These are phyloP conservation scores for Selaginella tamariscina DNA, from an alignment of 75 land plant genomes.

Conservation along the genomic window DNA sequence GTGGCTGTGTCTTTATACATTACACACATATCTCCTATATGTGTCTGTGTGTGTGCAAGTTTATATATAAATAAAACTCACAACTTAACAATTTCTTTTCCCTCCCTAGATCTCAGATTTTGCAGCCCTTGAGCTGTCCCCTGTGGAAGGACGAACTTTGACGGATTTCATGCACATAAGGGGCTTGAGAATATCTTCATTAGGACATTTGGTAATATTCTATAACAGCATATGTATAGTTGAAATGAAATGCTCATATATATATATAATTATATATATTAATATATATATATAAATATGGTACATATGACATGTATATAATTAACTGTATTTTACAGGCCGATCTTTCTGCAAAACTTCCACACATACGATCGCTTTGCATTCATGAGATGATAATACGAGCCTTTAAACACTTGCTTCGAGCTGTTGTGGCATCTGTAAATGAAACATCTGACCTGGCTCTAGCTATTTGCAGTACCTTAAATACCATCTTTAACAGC, in stretches of 20 bases:
- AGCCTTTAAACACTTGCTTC: conserved; percentile 7
- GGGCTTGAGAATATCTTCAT: neutral
- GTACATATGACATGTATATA: neutral
- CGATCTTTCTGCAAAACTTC: conserved; percentile 4
- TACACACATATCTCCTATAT: neutral
- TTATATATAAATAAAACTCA: neutral
- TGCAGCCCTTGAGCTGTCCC: conserved; percentile 8
- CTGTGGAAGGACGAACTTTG: conserved; percentile 8
- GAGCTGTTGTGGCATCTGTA: conserved; percentile 4
- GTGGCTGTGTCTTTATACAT: neutral
- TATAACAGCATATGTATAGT: neutral
- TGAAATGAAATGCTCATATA: neutral
- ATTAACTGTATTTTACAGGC: neutral
- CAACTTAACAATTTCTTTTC: neutral
- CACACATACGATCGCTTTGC: conserved; percentile 2
- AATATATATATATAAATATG: neutral
- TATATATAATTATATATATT: neutral
- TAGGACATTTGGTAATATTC: neutral
- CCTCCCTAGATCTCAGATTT: conserved; percentile 2
- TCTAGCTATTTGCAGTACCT: neutral
- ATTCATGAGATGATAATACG: conserved; percentile 8
- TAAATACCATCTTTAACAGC: conserved; percentile 7
- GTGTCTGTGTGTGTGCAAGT: neutral
- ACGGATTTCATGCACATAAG: conserved; percentile 9
- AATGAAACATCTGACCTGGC: conserved; percentile 5